A percentile compares a stretch with the other conserved stretches of the same genome.
Conservation (phyloP, 1,284 basidiomycete genomes). For the Malassezia vespertilionis region DNA sequence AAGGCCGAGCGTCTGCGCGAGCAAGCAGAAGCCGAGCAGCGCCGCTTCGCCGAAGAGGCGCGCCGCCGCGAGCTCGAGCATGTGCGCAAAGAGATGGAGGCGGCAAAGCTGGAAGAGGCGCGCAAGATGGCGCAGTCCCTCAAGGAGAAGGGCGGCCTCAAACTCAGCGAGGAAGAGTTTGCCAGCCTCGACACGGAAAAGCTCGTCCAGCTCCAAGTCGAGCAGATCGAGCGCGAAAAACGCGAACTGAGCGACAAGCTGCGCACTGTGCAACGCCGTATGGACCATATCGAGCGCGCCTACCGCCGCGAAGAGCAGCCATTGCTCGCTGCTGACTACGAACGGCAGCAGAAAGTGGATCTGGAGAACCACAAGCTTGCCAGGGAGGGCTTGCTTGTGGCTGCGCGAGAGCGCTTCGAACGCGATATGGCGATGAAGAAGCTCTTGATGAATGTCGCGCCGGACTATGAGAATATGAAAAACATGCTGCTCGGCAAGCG, state of each 20-base stretch:
- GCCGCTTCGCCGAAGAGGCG: slow-evolving; percentile 58
- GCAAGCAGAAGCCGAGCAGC: slow-evolving; percentile 61
- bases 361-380: slow-evolving; percentile 56
- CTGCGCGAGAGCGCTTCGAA: slow-evolving; percentile 58
- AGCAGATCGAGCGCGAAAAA: slow-evolving; percentile 85
- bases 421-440: slow-evolving; percentile 67
- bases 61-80: slow-evolving; percentile 66
- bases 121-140: slow-evolving; percentile 78
- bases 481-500: slow-evolving; percentile 58
- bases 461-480: slow-evolving; percentile 61
- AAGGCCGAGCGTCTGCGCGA: slow-evolving; percentile 59
- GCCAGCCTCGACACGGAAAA: slow-evolving; percentile 78
- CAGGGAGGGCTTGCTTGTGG: slow-evolving; percentile 51
- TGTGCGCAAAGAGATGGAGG: slow-evolving; percentile 70
- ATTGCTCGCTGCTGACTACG: slow-evolving; percentile 75
- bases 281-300: slow-evolving; percentile 91
- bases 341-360: slow-evolving; percentile 66
- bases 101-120: slow-evolving; percentile 70
- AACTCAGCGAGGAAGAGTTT: slow-evolving; percentile 65
- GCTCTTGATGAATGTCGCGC: slow-evolving; percentile 63
- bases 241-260: slow-evolving; percentile 72
- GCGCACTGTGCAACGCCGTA: slow-evolving; percentile 73
- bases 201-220: slow-evolving; percentile 69
- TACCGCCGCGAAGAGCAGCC: slow-evolving; percentile 88
- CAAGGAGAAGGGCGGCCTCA: slow-evolving; percentile 72